phyloP scores from a whole-genome alignment of 2,329 filamentous ascomycete species.

The Verticillium isaacii region DNA sequence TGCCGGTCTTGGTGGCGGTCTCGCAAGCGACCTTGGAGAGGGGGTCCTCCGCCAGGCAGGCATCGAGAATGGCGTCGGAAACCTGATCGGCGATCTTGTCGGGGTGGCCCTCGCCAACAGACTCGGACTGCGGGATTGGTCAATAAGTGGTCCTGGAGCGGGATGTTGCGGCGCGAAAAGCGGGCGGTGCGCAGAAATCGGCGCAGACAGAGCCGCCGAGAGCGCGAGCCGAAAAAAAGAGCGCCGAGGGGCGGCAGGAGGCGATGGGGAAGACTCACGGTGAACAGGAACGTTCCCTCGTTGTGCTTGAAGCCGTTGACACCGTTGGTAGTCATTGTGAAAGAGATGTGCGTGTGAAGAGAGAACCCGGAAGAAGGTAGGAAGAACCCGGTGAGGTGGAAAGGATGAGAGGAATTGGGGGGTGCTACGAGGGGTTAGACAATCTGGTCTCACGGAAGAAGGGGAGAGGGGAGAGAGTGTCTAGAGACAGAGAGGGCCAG shows the following conservation, averaged over 20 bases:
- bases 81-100: slow-evolving; percentile 99
- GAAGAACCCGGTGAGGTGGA: slow-evolving; percentile 10
- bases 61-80: slow-evolving; percentile 97
- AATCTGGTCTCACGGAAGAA: slow-evolving; percentile 5
- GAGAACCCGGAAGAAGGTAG: slow-evolving; percentile 9
- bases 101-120: slow-evolving; percentile 84
- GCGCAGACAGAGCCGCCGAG: not conserved
- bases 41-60: slow-evolving; percentile 89
- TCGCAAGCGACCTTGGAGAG: slow-evolving; percentile 99
- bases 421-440: slow-evolving; percentile 15
- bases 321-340: slow-evolving; percentile 58
- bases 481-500: not conserved
- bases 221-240: not conserved
- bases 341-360: slow-evolving; percentile 9
- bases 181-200: not conserved
- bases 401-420: slow-evolving; percentile 19
- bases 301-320: slow-evolving; percentile 41
- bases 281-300: slow-evolving; percentile 77
- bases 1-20: slow-evolving; percentile 98
- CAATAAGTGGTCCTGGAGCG: slow-evolving; percentile 8
- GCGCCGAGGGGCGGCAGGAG: not conserved
- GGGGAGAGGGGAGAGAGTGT: not conserved
- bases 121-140: slow-evolving; percentile 61
- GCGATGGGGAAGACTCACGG: slow-evolving; percentile 39
- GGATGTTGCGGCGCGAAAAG: not conserved